These are phyloP conservation scores for Sugiyamaella grinbergsii DNA, from an alignment of 1,139 yeast genomes.

Conservation along the genomic window DNA sequence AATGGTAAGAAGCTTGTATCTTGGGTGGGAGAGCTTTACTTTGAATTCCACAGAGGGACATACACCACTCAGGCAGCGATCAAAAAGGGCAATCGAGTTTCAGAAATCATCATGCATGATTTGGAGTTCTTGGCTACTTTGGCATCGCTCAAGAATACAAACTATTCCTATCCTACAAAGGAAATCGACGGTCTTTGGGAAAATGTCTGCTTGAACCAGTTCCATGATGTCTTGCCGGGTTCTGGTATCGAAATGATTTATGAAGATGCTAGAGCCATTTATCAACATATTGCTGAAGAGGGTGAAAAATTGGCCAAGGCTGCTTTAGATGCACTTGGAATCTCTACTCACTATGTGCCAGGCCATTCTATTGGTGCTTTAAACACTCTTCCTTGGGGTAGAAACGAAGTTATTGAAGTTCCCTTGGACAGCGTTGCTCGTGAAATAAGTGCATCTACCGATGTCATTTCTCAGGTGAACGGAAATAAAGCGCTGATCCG, in stretches of 20 bases:
- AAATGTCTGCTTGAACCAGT: conserved; percentile 84
- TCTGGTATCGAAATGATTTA: conserved; percentile 94
- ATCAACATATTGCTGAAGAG: conserved; percentile 56
- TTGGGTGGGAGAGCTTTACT: conserved; percentile 92
- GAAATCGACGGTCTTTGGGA: conserved; percentile 80
- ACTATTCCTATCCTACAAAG: conserved; percentile 69
- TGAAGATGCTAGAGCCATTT: conserved; percentile 87
- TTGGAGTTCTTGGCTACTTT: conserved; percentile 80
- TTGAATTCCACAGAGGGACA: conserved; percentile 96
- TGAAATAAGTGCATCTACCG: conserved; percentile 5
- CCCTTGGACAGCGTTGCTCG: conserved; percentile 27
- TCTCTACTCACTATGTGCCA: conserved; percentile 31
- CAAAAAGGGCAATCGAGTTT: conserved; percentile 73
- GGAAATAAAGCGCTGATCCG: conserved; percentile 22
- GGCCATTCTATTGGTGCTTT: conserved; percentile 40
- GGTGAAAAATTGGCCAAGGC: conserved; percentile 56
- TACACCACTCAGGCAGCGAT: conserved; percentile 91
- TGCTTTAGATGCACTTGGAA: conserved; percentile 53
- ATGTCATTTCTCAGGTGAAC: conserved; percentile 12
- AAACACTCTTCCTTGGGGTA: conserved; percentile 71
- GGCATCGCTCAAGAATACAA: conserved; percentile 56
- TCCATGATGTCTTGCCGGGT: conserved; percentile 96
- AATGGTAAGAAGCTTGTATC: conserved; percentile 71
- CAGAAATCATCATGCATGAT: conserved; percentile 82
- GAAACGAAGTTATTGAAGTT: conserved; percentile 56